Evolutionary conservation across 2,329 filamentous ascomycete species (phyloP), one percentile per base, ranked within the genome.

Genomic region (Monilinia aucupariae): DNA sequence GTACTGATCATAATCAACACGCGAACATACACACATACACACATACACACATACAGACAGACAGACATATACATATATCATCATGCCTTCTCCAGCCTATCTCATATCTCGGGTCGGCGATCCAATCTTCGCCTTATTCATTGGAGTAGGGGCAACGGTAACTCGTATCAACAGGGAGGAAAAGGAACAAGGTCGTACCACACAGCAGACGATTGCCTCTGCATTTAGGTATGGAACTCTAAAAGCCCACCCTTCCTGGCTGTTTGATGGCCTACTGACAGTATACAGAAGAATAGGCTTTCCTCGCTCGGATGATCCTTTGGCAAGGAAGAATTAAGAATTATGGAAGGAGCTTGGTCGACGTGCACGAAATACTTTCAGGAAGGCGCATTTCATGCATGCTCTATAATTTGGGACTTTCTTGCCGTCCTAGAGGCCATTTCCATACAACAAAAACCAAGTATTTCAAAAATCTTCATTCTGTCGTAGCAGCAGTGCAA

Each of bases 111-210:
- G 80, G 71, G 67, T 79, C 64, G 77, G 75, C 7, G 82, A 85
- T 69, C 82, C 82, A 39, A 61, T 84, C 64, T 85, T 85, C 68
- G 81, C 82, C 30, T 63, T 79, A 45, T 72, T 77, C 65, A 82
- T 84, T 69, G 82, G 82, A 54, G 71, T 79, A 12, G 77, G 78
- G 10, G 80, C 82, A n/a, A 79, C 82, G 15, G 72, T 77, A 27
- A 73, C 80, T 25, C 78, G 81, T n/a, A 81, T 84, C 67, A 79
- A 78, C 62, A 77, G 81, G 15, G 82, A 84, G 66, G 78, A 84
- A 71, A 76, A 73, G 49, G 80, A 82, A 66, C 53, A 65, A 9
- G 73, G 73, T 1, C 67, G 65, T 15, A 71, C 62, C 53, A 71
- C 68, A 12, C 49, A 70, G 62, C 59, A 73, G 58, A 75, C 71